phyloP scores from a whole-genome alignment of 73 alveolate species.

The Effrenium voratum region DNA sequence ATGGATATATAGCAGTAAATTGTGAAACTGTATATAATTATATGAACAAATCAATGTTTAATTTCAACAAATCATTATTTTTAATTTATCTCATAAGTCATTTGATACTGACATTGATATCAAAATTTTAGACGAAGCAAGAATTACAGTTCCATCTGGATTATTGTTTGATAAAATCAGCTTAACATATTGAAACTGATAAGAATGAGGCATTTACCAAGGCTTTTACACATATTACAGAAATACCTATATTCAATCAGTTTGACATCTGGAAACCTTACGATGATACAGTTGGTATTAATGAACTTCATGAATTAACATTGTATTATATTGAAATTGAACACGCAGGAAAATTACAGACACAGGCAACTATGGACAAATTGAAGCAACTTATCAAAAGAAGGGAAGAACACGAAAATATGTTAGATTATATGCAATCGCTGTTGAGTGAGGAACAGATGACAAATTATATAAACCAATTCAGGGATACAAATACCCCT shows the following conservation, averaged over 20 bases:
- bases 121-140: constrained; percentile 8
- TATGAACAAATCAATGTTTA: constrained; percentile 30
- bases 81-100: not conserved
- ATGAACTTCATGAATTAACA: not conserved
- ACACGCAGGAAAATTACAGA: too few species aligned
- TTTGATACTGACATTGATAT: constrained; percentile 44
- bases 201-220: not conserved
- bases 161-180: not conserved
- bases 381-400: too few species aligned
- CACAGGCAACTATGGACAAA: too few species aligned
- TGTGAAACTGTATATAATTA: not conserved
- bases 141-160: constrained; percentile 10
- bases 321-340: not conserved
- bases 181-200: not conserved
- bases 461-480: too few species aligned
- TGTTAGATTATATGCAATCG: too few species aligned
- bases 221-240: not conserved
- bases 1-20: constrained; percentile 39
- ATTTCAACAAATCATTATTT: not conserved
- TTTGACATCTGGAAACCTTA: constrained; percentile 35
- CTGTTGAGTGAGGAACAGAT: too few species aligned
- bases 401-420: too few species aligned
- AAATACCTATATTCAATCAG: constrained; percentile 33
- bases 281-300: not conserved
- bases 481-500: too few species aligned